phyloP scores from a whole-genome alignment of 306 rosid genomes.

The Trifolium dubium region DNA sequence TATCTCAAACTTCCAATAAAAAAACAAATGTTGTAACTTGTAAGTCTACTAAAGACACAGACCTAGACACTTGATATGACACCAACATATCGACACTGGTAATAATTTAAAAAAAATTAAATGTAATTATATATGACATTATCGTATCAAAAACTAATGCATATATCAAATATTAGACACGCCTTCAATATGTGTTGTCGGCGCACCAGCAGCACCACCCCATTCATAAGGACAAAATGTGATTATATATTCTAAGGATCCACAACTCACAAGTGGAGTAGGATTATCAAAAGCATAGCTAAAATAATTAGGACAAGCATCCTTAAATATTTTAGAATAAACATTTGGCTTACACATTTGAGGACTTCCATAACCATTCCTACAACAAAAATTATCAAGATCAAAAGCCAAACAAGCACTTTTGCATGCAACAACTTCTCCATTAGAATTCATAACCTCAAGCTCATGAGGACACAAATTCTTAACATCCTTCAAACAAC shows the following conservation, averaged over 20 bases:
- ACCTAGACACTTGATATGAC: background rate
- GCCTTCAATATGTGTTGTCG: background rate
- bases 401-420: conserved; percentile 88
- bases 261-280: conserved; percentile 66
- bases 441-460: conserved; percentile 48
- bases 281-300: conserved; percentile 84
- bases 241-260: conserved; percentile 54
- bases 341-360: conserved; percentile 66
- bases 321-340: conserved; percentile 82
- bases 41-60: no score
- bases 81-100: background rate
- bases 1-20: conserved; percentile 14
- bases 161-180: background rate
- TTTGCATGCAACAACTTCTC: conserved; percentile 79
- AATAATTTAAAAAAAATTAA: background rate
- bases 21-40: background rate
- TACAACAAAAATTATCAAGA: conserved; percentile 71
- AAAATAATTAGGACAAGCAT: conserved; percentile 74
- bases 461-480: conserved; percentile 66
- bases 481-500: conserved; percentile 68
- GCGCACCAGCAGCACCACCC: conserved; percentile 43
- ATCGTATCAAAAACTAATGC: background rate
- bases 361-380: conserved; percentile 67
- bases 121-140: background rate
- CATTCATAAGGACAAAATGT: conserved; percentile 79